Percentiles rank a stretch among this genome's conserved stretches.
Conservation (phyloP, 2,329 filamentous ascomycete genomes). For the Geosmithia flava region DNA sequence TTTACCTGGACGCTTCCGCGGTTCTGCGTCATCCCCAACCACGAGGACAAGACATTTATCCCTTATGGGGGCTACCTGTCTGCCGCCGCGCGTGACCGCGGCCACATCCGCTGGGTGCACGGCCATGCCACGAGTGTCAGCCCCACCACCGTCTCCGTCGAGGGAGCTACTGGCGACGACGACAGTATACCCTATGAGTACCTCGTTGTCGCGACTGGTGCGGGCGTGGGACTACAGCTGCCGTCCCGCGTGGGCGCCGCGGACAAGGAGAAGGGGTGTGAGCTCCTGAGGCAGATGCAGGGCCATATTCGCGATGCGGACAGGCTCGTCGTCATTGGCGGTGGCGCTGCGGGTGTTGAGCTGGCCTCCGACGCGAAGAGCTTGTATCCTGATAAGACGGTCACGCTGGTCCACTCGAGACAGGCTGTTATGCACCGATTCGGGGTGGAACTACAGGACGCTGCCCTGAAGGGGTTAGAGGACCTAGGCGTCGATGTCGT, state of each 20-base stretch:
- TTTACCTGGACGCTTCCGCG: conserved; percentile 45
- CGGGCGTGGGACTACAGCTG: conserved; percentile 26
- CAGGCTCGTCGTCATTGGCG: conserved; percentile 39
- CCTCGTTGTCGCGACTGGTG: conserved; percentile 45
- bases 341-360: conserved; percentile 50
- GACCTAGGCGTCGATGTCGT: conserved; percentile 35
- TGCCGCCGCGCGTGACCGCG: conserved; percentile 10
- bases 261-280: conserved; percentile 27
- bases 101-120: conserved; percentile 24
- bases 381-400: conserved; percentile 39
- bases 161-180: conserved; percentile 18
- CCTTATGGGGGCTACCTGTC: conserved; percentile 34
- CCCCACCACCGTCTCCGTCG: conserved; percentile 23
- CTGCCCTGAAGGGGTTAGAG: conserved; percentile 26
- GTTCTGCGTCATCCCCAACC: conserved; percentile 38
- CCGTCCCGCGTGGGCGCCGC: conserved; percentile 34
- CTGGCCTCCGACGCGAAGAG: conserved; percentile 47
- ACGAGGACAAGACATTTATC: conserved; percentile 48
- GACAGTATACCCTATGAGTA: conserved; percentile 34
- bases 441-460: conserved; percentile 25
- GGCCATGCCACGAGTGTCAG: conserved; percentile 26
- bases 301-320: conserved; percentile 25
- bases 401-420: conserved; percentile 44
- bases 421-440: conserved; percentile 37
- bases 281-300: conserved; percentile 32